Base-by-base conservation (phyloP, 192 early-diverging fungal genomes). In the Funneliformis mosseae region DNA sequence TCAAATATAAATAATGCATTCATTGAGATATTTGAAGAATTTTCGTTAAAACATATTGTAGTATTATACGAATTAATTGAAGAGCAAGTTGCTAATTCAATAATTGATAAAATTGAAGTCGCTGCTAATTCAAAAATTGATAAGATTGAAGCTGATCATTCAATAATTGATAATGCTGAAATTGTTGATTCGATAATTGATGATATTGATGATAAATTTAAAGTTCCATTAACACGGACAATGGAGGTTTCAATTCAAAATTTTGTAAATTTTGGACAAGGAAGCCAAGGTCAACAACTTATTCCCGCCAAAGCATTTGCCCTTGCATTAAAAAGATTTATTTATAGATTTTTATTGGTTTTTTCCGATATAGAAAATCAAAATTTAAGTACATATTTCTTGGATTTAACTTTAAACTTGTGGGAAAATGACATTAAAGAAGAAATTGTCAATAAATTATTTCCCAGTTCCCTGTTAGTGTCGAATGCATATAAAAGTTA, bases 31-130 rank as follows among this genome's bases (percentile, higher is more conserved):
- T 39, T 63, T 46, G 25, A 23, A 28, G 21, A 27, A 12, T 55
- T 80, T 28, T 23, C 77, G 14, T n/a, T 80, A 16, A 80, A 71
- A 27, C 27, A 80, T 46, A 50, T 45, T n/a, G 78, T 80, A 16
- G 42, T 27, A 42, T 48, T 80, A 18, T 80, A 80, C 48, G 78
- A 80, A 45, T 60, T 80, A 39, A 43, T 80, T 18, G 78, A 80
- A 72, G 78, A 80, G 11, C 50, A 60, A 25, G 72, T 50, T 27
- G 28, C 66, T n/a, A 45, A 80, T 80, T 21, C 46, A 39, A n/a
- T 75, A 3, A 25, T 76, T 21, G 6, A 80, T 16, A 77, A 45
- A 23, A 14, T 80, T 43, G 23, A 59, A 33, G 33, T 3, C 33
- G 72, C 28, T 27, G 28, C 66, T n/a, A 45, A 80, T 80, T 21